These are phyloP conservation scores for Nemania sp. DNA, from an alignment of 2,329 filamentous ascomycete species.

Conservation along the genomic window DNA sequence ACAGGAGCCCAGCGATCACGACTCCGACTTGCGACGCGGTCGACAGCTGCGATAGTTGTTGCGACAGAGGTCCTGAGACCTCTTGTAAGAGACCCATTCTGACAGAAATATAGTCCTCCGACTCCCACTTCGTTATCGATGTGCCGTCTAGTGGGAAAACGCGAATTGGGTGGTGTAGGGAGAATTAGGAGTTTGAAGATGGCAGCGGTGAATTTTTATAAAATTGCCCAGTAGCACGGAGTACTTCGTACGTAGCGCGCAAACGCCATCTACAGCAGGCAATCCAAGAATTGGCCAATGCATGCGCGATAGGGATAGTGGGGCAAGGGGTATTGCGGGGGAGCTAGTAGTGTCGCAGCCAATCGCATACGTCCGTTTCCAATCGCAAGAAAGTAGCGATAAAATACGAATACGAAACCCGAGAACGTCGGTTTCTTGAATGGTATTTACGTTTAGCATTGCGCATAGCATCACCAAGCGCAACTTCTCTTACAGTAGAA, in stretches of 20 bases:
- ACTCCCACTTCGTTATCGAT: neutral
- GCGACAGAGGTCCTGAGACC: conserved; percentile 52
- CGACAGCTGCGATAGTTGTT: conserved; percentile 54
- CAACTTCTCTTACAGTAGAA: too few relatives aligned
- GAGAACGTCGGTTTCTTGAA: conserved; percentile 20
- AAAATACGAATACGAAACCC: conserved; percentile 27
- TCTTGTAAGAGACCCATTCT: conserved; percentile 61
- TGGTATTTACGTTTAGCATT: conserved; percentile 6
- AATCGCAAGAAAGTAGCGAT: conserved; percentile 9
- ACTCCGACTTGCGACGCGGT: conserved; percentile 52
- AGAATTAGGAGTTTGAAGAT: neutral
- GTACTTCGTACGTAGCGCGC: neutral
- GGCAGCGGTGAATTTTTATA: conserved; percentile 22
- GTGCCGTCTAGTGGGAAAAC: conserved; percentile 2
- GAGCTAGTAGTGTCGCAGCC: conserved; percentile 3
- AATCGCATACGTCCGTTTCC: conserved; percentile 21
- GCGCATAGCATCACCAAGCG: too few relatives aligned
- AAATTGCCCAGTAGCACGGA: too few relatives aligned
- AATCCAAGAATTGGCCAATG: conserved; percentile 23
- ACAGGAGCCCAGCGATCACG: conserved; percentile 49
- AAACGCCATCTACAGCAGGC: neutral
- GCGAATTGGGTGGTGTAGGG: conserved; percentile 1
- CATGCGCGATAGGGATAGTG: conserved; percentile 10
- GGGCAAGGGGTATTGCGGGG: conserved; percentile 22
- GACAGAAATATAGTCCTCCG: conserved; percentile 11